phyloP scores from a whole-genome alignment of 2,329 filamentous ascomycete genomes.

The Emydomyces testavorans region DNA sequence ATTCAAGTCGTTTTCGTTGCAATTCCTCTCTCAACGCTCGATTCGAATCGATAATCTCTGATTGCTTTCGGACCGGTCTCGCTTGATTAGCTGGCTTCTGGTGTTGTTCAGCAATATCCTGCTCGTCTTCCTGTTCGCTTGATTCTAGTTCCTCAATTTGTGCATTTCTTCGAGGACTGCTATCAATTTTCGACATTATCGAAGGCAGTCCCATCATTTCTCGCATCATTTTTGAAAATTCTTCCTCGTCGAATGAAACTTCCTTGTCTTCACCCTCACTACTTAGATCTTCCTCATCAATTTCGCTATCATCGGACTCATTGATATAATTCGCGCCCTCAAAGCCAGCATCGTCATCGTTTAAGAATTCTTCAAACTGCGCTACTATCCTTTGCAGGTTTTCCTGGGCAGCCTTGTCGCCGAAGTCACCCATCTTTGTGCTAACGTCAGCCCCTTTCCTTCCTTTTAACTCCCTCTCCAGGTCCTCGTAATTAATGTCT shows the following conservation, averaged over 20 bases:
- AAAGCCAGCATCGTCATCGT: slow-evolving; percentile 67
- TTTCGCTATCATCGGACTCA: slow-evolving; percentile 50
- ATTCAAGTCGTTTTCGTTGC: neutral
- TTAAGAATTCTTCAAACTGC: slow-evolving; percentile 83
- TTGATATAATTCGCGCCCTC: slow-evolving; percentile 62
- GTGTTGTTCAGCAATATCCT: slow-evolving; percentile 32
- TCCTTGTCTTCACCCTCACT: slow-evolving; percentile 61
- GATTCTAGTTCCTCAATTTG: slow-evolving; percentile 13
- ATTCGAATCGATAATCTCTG: slow-evolving; percentile 6
- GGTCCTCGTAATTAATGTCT: slow-evolving; percentile 79
- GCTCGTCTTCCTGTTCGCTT: slow-evolving; percentile 40
- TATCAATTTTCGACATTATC: slow-evolving; percentile 19
- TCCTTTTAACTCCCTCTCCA: slow-evolving; percentile 65
- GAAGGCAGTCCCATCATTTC: slow-evolving; percentile 70
- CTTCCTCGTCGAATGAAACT: slow-evolving; percentile 69
- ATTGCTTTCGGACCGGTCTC: slow-evolving; percentile 33
- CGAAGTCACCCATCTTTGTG: slow-evolving; percentile 29
- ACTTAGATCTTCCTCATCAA: slow-evolving; percentile 43
- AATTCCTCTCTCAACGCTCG: slow-evolving; percentile 4
- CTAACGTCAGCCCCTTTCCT: slow-evolving; percentile 22
- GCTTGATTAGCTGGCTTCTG: neutral
- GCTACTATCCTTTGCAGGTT: slow-evolving; percentile 82
- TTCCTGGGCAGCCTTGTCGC: slow-evolving; percentile 35
- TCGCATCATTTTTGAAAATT: slow-evolving; percentile 78
- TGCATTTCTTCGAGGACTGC: slow-evolving; percentile 14